Evolutionary conservation across 1,284 basidiomycete genomes (phyloP), one percentile per base, ranked within the genome.

Genomic region (Ceratobasidium sp.): DNA sequence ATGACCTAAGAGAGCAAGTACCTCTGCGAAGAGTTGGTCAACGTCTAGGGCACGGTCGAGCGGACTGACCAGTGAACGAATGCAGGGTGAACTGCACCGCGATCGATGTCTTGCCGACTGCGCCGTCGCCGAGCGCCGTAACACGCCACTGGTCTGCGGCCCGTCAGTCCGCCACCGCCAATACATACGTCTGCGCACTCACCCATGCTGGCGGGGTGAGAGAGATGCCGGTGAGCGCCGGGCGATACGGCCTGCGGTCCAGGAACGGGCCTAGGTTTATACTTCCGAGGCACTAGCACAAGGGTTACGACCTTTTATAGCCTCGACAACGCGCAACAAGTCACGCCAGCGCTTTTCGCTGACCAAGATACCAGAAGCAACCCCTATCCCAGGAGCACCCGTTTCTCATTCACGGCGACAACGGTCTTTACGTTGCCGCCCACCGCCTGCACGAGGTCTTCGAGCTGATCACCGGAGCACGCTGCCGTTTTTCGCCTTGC

Each of bases 101-200:
- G 53, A 77, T 77, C 37, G 76, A 69, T 39, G 76, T 77, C 53
- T 77, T 77, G 10, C 76, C 76, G 68, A 77, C 76, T 17, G 76
- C 76, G 26, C 76, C 76, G 31, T 77, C 76, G 31, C 76, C 76
- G 61, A 77, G 69, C 26, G 69, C 67, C 20, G 76, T 71, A n/a
- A 77, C 76, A 35, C 69, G 68, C 76, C 76, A 77, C 31, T 56
- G 61, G 33, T 77, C 76, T 71, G 39, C 2, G 4, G 31, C 31
- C 7, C 10, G 56, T 58, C 31, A 58, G 31, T 20, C 6, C 6
- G 26, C 31, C 8, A 6, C 26, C 31, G 31, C 35, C 8, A 3
- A 20, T 20, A 8, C 56, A 20, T 11, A 17, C 39, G 54, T 8
- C 3, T 7, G 42, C 6, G 17, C 28, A 71, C 68, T 71, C 58